Percentiles rank a stretch among this genome's conserved stretches.
phyloP scores from a whole-genome alignment of 2,329 filamentous ascomycete genomes.

The Colletotrichum orchidophilum region DNA sequence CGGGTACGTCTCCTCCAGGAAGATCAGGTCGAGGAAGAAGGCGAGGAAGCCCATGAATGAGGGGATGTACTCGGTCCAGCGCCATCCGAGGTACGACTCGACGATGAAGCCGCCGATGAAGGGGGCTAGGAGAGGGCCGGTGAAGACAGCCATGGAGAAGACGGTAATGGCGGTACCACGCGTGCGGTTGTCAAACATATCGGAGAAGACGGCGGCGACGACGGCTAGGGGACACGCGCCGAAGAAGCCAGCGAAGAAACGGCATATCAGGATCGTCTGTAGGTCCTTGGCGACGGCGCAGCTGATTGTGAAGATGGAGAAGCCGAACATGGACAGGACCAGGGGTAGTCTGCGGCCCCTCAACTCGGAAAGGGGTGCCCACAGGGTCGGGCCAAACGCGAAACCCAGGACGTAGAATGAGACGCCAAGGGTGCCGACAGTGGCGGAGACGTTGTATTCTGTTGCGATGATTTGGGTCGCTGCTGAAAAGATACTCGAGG shows the following conservation, averaged over 20 bases:
- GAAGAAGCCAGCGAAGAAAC: slow-evolving; percentile 79
- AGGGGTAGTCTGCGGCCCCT: slow-evolving; percentile 72
- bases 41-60: slow-evolving; percentile 71
- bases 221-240: slow-evolving; percentile 75
- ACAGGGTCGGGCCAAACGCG: slow-evolving; percentile 76
- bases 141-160: slow-evolving; percentile 71
- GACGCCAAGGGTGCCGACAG: slow-evolving; percentile 72
- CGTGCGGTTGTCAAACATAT: slow-evolving; percentile 74
- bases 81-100: slow-evolving; percentile 72
- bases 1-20: slow-evolving; percentile 76
- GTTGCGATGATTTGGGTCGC: slow-evolving; percentile 66
- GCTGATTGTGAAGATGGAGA: slow-evolving; percentile 74
- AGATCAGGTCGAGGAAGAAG: slow-evolving; percentile 67
- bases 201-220: slow-evolving; percentile 76
- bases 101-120: slow-evolving; percentile 76
- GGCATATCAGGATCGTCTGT: slow-evolving; percentile 74
- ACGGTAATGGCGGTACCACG: slow-evolving; percentile 67
- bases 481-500: slow-evolving; percentile 78
- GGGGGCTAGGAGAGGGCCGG: slow-evolving; percentile 73
- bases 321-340: slow-evolving; percentile 71
- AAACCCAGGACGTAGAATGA: slow-evolving; percentile 78
- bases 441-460: slow-evolving; percentile 67
- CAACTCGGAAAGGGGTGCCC: slow-evolving; percentile 78
- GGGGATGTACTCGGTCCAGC: slow-evolving; percentile 75
- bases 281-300: slow-evolving; percentile 74